Evolutionary conservation across 2,329 filamentous ascomycete genomes (phyloP).

Genomic region (Juglanconis oblonga): DNA sequence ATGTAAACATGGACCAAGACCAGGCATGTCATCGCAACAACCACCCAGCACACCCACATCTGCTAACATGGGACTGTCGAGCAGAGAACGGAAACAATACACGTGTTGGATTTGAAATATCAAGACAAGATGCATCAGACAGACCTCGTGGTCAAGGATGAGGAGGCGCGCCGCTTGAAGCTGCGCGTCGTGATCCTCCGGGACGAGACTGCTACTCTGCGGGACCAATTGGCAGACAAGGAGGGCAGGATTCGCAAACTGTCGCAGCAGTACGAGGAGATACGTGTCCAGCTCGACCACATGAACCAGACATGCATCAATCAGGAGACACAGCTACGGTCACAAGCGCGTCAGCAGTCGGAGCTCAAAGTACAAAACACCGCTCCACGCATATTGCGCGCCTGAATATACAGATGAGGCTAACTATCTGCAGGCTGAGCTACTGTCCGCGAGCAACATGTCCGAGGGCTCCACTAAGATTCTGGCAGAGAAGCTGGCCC

Average conservation of each 20-base stretch:
- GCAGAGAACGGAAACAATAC: conserved; percentile 45
- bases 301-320: conserved; percentile 39
- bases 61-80: background rate
- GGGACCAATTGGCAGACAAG: conserved; percentile 58
- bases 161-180: conserved; percentile 68
- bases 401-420: background rate
- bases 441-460: conserved; percentile 64
- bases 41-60: background rate
- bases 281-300: conserved; percentile 40
- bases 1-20: conserved; percentile 34
- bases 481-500: conserved; percentile 55
- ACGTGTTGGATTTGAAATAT: conserved; percentile 67
- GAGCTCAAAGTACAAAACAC: conserved; percentile 41
- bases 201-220: conserved; percentile 69
- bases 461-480: conserved; percentile 69
- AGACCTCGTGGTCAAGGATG: conserved; percentile 68
- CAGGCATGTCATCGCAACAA: conserved; percentile 29
- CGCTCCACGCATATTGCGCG: background rate
- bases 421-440: conserved; percentile 57
- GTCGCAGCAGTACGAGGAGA: conserved; percentile 35
- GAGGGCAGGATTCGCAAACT: conserved; percentile 56
- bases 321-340: conserved; percentile 47
- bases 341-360: conserved; percentile 46
- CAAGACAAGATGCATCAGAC: conserved; percentile 62
- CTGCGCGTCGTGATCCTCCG: conserved; percentile 69